Percentiles rank a stretch among this genome's conserved stretches.
Evolutionary conservation across 257 asterid genomes (phyloP).

Genomic region (Anisodus tanguticus): DNA sequence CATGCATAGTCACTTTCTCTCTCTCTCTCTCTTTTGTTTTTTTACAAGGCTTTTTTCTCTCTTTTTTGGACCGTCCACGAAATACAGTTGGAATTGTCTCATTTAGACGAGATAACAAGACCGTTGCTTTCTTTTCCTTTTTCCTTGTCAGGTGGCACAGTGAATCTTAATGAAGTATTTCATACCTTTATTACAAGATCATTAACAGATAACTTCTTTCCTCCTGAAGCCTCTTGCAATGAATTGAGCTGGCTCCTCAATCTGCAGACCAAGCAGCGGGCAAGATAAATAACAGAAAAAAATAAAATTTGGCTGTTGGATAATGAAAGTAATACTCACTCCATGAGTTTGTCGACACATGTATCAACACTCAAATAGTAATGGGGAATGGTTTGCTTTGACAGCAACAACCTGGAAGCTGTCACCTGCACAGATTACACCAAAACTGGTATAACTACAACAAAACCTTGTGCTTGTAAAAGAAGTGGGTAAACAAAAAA

Average conservation of each 20-base stretch:
- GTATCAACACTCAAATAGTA: slow-evolving; percentile 94
- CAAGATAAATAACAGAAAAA: slow-evolving; percentile 32
- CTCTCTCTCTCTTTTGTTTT: background rate
- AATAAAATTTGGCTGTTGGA: background rate
- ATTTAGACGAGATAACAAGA: background rate
- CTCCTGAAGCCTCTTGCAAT: slow-evolving; percentile 93
- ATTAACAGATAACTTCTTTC: slow-evolving; percentile 86
- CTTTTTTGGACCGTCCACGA: slow-evolving; percentile 4
- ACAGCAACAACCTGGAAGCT: slow-evolving; percentile 80
- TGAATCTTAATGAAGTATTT: slow-evolving; percentile 18
- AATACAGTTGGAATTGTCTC: slow-evolving; percentile 19
- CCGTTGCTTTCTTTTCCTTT: background rate
- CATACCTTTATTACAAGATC: slow-evolving; percentile 96
- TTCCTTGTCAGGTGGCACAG: background rate
- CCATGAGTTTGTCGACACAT: slow-evolving; percentile 94
- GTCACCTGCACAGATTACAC: slow-evolving; percentile 63
- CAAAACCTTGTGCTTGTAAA: slow-evolving; percentile 13
- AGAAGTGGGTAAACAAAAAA: background rate
- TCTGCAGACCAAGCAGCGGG: slow-evolving; percentile 49
- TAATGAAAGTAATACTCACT: slow-evolving; percentile 58
- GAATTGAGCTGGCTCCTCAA: slow-evolving; percentile 79
- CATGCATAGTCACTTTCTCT: slow-evolving; percentile 10
- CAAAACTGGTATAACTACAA: slow-evolving; percentile 31
- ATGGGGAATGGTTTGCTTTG: slow-evolving; percentile 97
- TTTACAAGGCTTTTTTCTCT: slow-evolving; percentile 13